Conservation (phyloP, 768 basidiomycete genomes). For the Xerocomus potaroensis region DNA sequence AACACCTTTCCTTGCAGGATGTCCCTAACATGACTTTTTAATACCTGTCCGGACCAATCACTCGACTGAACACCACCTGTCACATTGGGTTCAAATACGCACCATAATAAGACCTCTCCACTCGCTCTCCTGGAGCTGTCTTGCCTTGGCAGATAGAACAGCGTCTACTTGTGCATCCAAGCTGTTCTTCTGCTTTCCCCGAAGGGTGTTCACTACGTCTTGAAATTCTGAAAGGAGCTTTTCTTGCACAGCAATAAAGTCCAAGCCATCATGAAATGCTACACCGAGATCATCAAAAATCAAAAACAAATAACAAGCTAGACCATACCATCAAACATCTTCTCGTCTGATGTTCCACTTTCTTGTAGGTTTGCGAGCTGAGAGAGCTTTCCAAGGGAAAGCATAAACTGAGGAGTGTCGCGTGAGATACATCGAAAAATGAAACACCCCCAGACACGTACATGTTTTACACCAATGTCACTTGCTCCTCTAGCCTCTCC, state of each 20-base stretch:
- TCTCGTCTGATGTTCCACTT: conserved; percentile 41
- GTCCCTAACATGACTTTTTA: conserved; percentile 63
- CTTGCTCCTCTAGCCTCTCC: conserved; percentile 53
- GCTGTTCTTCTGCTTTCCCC: conserved; percentile 54
- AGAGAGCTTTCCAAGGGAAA: conserved; percentile 86
- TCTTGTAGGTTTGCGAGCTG: conserved; percentile 64
- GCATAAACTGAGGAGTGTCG: conserved; percentile 59
- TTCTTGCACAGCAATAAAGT: conserved; percentile 84
- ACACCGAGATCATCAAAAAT: conserved; percentile 6
- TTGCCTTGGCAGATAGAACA: conserved; percentile 53
- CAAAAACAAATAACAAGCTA: not conserved
- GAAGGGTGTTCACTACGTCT: conserved; percentile 41
- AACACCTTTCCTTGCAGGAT: conserved; percentile 74
- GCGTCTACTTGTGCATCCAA: conserved; percentile 66
- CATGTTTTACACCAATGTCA: conserved; percentile 73
- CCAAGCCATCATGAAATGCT: conserved; percentile 86
- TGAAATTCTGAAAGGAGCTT: conserved; percentile 61
- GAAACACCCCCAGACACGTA: conserved; percentile 32
- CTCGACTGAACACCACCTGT: not conserved
- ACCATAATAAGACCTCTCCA: conserved; percentile 47
- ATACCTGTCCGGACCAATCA: conserved; percentile 41
- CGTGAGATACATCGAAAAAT: not conserved
- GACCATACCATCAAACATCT: conserved; percentile 50
- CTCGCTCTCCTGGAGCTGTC: conserved; percentile 34
- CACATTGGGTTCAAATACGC: not conserved